Base-by-base conservation (phyloP, 1,139 yeast genomes). In the Meyerozyma guilliermondii region DNA sequence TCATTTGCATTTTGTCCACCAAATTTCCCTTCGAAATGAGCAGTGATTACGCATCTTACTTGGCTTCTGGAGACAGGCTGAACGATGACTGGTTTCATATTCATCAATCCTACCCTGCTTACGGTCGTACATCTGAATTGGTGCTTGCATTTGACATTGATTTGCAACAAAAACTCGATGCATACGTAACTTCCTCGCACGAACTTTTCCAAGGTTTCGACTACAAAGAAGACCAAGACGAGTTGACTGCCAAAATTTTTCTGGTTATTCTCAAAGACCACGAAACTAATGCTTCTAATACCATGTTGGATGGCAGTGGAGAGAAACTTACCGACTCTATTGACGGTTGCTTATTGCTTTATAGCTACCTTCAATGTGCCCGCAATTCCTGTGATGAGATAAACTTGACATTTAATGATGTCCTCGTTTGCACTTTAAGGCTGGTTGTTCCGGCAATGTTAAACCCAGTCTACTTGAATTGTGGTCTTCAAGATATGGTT, bases 121-220 rank as follows among this genome's bases (percentile, higher is more conserved):
- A 70, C 20, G 71, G 71, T 30, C 66, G 89, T 42, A 54, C 78
- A n/a, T 62, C 68, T 30, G 79, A 77, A 46, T 65, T 86, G 49
- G 71, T 82, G 1, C 55, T 67, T 37, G 78, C 89, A 13, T 76
- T 71, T 60, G 97, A 89, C 59, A 55, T 88, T 41, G 79, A 82
- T 42, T 62, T 81, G 28, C 60, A 62, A 9, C 57, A 56, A 1
- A 59, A 62, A 29, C 75, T 86, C 45, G 51, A 55, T 4, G 58
- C 67, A 2, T 62, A 60, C 43, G 42, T 68, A 3, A 46, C 50
- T 3, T 59, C 64, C 27, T 49, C 69, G 14, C 62, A 60, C 39
- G 48, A 47, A 7, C 41, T 68, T 13, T 58, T 70, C 35, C 52
- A 59, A 26, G 45, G 52, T 7, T 49, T 65, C n/a, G 57, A 62